A percentile compares a stretch with the other conserved stretches of the same genome.
phyloP scores from a whole-genome alignment of 352 stramenopile species.

The Globisporangium mamillatum region DNA sequence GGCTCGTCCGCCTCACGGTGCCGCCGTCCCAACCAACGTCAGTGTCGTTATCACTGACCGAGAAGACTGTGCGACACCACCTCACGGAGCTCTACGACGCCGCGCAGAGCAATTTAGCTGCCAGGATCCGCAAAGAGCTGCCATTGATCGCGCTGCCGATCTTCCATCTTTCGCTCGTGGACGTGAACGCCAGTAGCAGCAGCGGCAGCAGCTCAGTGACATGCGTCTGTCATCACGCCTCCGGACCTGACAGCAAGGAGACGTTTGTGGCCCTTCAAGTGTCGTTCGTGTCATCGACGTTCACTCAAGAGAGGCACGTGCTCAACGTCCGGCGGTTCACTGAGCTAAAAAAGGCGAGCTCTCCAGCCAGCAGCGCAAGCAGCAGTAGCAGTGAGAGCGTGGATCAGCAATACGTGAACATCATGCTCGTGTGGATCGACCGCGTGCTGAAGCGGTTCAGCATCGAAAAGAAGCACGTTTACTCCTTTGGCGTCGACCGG shows the following conservation, averaged over 20 bases:
- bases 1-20: neutral
- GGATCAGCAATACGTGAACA: neutral
- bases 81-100: constrained; percentile 15
- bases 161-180: constrained; percentile 14
- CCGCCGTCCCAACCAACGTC: neutral
- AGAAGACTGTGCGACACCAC: constrained; percentile 13
- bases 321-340: constrained; percentile 8
- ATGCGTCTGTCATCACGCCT: neutral
- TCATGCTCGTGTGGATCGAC: neutral
- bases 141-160: constrained; percentile 1
- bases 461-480: constrained; percentile 12
- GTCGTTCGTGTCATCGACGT: constrained; percentile 14
- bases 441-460: constrained; percentile 2
- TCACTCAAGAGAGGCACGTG: constrained; percentile 10
- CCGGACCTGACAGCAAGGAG: neutral
- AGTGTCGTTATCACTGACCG: neutral
- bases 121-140: constrained; percentile 2
- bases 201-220: neutral
- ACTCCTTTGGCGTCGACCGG: constrained; percentile 11
- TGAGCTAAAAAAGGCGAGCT: neutral
- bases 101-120: neutral
- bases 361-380: neutral
- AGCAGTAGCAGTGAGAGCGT: neutral
- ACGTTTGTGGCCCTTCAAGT: constrained; percentile 11
- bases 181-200: neutral